Evolutionary conservation across 352 stramenopile genomes (phyloP).

Genomic region (Achlya hypogyna): DNA sequence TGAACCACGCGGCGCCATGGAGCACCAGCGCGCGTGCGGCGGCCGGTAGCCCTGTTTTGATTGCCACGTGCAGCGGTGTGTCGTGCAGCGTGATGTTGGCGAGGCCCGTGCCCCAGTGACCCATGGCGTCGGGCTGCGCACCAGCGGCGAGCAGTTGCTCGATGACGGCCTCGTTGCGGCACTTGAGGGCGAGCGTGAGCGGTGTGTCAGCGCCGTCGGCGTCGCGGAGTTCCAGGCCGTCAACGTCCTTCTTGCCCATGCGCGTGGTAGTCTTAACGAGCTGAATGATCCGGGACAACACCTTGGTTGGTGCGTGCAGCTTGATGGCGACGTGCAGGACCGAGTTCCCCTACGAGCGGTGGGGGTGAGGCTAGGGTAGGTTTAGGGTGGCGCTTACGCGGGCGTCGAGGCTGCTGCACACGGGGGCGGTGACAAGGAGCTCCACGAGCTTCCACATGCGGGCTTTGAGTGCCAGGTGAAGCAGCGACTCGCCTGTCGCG

Average conservation of each 20-base stretch:
- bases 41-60: constrained; percentile 40
- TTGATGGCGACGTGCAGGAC: constrained; percentile 58
- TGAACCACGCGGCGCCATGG: constrained; percentile 35
- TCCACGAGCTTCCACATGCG: constrained; percentile 58
- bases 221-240: constrained; percentile 24
- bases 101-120: background rate
- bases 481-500: constrained; percentile 35
- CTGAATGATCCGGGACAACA: constrained; percentile 40
- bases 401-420: constrained; percentile 21
- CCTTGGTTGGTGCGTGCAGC: constrained; percentile 33
- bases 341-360: constrained; percentile 29
- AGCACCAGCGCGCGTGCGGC: constrained; percentile 38
- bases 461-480: constrained; percentile 50
- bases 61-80: constrained; percentile 43
- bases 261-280: constrained; percentile 25
- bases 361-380: background rate
- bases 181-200: constrained; percentile 48
- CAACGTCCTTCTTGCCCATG: background rate
- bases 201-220: constrained; percentile 42
- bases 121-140: constrained; percentile 29
- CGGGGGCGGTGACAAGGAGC: constrained; percentile 30
- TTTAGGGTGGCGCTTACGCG: background rate
- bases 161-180: constrained; percentile 41
- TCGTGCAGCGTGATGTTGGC: constrained; percentile 20
- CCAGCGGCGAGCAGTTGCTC: constrained; percentile 34